Evolutionary conservation across 2,329 filamentous ascomycete genomes (phyloP).

Genomic region (Fusarium humuli): DNA sequence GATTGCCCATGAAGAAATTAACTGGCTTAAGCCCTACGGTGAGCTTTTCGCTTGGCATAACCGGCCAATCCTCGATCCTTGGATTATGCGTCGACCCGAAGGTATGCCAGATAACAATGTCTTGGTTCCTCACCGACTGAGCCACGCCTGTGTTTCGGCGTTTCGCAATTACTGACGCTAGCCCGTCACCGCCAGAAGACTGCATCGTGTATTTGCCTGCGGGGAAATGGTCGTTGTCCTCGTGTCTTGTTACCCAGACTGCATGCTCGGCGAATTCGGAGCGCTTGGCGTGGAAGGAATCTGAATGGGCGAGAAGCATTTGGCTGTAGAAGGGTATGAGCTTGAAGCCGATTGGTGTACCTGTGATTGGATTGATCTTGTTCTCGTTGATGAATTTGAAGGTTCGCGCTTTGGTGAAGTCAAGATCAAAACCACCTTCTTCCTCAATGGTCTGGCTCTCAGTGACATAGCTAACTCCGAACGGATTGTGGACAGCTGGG

Average conservation of each 20-base stretch:
- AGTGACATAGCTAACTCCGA: constrained; percentile 61
- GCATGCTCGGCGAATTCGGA: constrained; percentile 58
- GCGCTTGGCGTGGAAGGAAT: constrained; percentile 55
- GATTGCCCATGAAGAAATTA: constrained; percentile 66
- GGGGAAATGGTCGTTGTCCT: constrained; percentile 58
- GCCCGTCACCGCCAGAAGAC: constrained; percentile 57
- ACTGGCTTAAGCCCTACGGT: constrained; percentile 63
- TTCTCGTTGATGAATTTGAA: constrained; percentile 63
- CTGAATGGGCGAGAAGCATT: constrained; percentile 55
- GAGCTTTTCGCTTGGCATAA: constrained; percentile 73
- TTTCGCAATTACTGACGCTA: constrained; percentile 48
- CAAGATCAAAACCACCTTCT: constrained; percentile 62
- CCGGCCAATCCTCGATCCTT: constrained; percentile 74
- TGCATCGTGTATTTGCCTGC: constrained; percentile 60
- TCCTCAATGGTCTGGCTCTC: constrained; percentile 56
- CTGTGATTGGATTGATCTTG: constrained; percentile 56
- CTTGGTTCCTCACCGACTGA: constrained; percentile 59
- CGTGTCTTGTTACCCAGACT: constrained; percentile 59
- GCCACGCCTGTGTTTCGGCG: constrained; percentile 39
- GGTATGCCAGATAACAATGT: constrained; percentile 69
- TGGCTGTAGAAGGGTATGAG: constrained; percentile 61
- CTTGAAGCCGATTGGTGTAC: constrained; percentile 60
- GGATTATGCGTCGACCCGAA: constrained; percentile 74
- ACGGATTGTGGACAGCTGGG: constrained; percentile 61
- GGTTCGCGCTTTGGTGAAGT: constrained; percentile 59